Evolutionary conservation across 352 stramenopile species (phyloP).

Genomic region (Phytophthora gonapodyides): DNA sequence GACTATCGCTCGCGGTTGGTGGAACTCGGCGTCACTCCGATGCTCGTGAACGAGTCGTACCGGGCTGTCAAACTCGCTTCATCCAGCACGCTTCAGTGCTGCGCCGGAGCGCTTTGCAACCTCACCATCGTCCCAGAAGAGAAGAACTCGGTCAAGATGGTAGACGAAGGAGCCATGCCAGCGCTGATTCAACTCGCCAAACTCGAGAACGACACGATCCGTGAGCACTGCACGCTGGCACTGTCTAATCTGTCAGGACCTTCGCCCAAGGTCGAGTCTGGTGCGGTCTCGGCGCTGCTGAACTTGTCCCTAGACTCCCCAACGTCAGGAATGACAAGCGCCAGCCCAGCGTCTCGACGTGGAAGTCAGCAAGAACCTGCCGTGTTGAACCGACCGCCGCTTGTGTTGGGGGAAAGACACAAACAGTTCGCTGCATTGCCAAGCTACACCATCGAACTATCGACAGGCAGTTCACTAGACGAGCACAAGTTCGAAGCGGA

Average conservation of each 20-base stretch:
- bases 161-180: conserved; percentile 62
- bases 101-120: conserved; percentile 62
- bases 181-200: conserved; percentile 69
- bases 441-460: conserved; percentile 32
- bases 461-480: conserved; percentile 11
- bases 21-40: conserved; percentile 44
- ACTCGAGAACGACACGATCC: conserved; percentile 62
- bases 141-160: conserved; percentile 58
- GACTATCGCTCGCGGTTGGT: conserved; percentile 56
- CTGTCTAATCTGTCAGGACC: conserved; percentile 74
- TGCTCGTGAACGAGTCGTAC: conserved; percentile 55
- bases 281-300: conserved; percentile 62
- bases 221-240: conserved; percentile 70
- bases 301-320: conserved; percentile 46
- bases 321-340: background rate
- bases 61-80: conserved; percentile 23
- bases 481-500: conserved; percentile 61
- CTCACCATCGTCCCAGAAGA: conserved; percentile 49
- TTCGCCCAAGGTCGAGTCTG: conserved; percentile 71
- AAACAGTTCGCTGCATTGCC: conserved; percentile 50
- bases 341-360: conserved; percentile 7
- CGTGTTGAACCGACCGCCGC: conserved; percentile 44
- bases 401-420: conserved; percentile 50
- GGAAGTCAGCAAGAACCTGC: conserved; percentile 16
- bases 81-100: conserved; percentile 58